These are phyloP conservation scores for Suillus subluteus DNA, from an alignment of 768 basidiomycete genomes.

Conservation along the genomic window DNA sequence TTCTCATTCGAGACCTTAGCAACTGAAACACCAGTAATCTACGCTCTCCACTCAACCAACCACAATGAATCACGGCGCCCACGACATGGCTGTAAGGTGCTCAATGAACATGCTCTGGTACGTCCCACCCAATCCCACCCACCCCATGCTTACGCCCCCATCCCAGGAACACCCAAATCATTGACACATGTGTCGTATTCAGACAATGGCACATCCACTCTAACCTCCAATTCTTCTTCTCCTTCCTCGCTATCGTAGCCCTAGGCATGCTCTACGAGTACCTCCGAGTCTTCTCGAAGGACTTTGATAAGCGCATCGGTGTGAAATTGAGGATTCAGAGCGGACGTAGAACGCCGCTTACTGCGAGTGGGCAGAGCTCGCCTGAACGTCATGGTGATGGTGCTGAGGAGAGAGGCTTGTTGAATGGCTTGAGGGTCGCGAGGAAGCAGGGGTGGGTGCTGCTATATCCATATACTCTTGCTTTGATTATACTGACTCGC, in stretches of 20 bases:
- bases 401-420: constrained; percentile 56
- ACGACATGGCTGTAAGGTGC: constrained; percentile 58
- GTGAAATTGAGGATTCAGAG: constrained; percentile 39
- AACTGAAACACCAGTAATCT: not conserved
- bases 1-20: not conserved
- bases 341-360: constrained; percentile 50
- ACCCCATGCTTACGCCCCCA: not conserved
- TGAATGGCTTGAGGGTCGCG: constrained; percentile 48
- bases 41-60: not conserved
- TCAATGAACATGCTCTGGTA: constrained; percentile 85
- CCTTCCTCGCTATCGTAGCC: constrained; percentile 63
- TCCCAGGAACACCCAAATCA: constrained; percentile 67
- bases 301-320: constrained; percentile 63
- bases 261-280: constrained; percentile 84
- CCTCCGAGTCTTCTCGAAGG: constrained; percentile 63
- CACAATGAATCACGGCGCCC: constrained; percentile 48
- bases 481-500: not conserved
- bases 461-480: not conserved
- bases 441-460: constrained; percentile 50
- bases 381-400: constrained; percentile 35
- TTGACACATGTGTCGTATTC: constrained; percentile 85
- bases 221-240: constrained; percentile 58
- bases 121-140: constrained; percentile 12
- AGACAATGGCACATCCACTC: constrained; percentile 74
- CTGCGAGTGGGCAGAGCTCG: constrained; percentile 42